These are phyloP conservation scores for Tilletia walkeri DNA, from an alignment of 1,284 basidiomycete species.

Conservation along the genomic window DNA sequence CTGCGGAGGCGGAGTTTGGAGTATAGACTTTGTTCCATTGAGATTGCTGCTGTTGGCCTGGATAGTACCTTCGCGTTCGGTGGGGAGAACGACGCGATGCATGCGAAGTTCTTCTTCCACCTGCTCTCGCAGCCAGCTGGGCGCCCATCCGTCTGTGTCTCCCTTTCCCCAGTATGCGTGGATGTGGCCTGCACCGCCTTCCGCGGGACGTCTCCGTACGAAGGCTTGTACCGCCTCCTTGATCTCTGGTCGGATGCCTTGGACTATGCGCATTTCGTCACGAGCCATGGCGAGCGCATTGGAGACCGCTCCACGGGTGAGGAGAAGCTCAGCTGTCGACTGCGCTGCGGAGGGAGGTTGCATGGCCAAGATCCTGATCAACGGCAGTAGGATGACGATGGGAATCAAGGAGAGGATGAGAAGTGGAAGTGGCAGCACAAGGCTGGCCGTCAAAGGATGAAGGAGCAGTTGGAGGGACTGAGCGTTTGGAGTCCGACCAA, in stretches of 20 bases:
- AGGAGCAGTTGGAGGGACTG: conserved; percentile 24
- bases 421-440: conserved; percentile 30
- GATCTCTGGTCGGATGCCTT: conserved; percentile 21
- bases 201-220: conserved; percentile 20
- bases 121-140: conserved; percentile 33
- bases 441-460: conserved; percentile 19
- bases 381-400: conserved; percentile 25
- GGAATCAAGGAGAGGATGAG: conserved; percentile 37
- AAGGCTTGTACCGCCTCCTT: conserved; percentile 23
- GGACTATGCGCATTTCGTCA: conserved; percentile 37
- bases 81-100: background rate
- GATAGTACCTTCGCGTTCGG: background rate
- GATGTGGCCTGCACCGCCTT: conserved; percentile 15
- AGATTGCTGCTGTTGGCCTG: background rate
- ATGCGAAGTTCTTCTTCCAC: conserved; percentile 27
- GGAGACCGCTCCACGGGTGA: conserved; percentile 29
- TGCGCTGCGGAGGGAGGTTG: conserved; percentile 25
- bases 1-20: background rate
- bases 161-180: conserved; percentile 28
- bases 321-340: conserved; percentile 35
- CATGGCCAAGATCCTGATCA: conserved; percentile 27
- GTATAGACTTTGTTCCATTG: background rate
- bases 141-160: conserved; percentile 34
- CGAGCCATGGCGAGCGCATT: conserved; percentile 38
- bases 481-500: conserved; percentile 40